Evolutionary conservation across 1,284 basidiomycete species (phyloP).

Genomic region (Ustilago crameri): DNA sequence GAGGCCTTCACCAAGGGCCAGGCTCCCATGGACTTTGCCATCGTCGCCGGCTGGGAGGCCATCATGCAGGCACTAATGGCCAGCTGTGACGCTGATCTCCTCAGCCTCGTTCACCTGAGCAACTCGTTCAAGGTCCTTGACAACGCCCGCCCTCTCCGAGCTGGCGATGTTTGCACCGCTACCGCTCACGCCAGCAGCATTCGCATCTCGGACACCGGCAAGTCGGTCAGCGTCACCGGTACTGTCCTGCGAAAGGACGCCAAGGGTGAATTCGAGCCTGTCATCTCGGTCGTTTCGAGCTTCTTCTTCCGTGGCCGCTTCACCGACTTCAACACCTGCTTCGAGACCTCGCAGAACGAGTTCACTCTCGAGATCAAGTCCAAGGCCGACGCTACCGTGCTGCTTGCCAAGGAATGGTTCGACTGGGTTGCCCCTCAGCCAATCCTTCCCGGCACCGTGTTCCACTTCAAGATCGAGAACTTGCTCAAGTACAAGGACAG

Average conservation of each 20-base stretch:
- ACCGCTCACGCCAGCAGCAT: slow-evolving; percentile 90
- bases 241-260: slow-evolving; percentile 53
- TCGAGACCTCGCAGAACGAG: slow-evolving; percentile 85
- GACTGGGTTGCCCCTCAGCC: slow-evolving; percentile 87
- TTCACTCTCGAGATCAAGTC: slow-evolving; percentile 82
- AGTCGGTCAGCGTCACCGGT: slow-evolving; percentile 69
- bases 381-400: slow-evolving; percentile 85
- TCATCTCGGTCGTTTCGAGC: slow-evolving; percentile 91
- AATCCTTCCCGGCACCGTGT: slow-evolving; percentile 77
- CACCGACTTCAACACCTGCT: slow-evolving; percentile 92
- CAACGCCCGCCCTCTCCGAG: slow-evolving; percentile 80
- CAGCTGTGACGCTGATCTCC: slow-evolving; percentile 70
- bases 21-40: slow-evolving; percentile 95
- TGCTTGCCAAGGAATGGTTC: slow-evolving; percentile 98
- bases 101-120: slow-evolving; percentile 94
- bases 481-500: slow-evolving; percentile 92
- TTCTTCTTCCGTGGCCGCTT: slow-evolving; percentile 98
- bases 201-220: slow-evolving; percentile 89
- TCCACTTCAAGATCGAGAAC: slow-evolving; percentile 89
- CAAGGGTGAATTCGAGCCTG: slow-evolving; percentile 81
- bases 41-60: slow-evolving; percentile 87
- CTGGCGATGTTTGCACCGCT: slow-evolving; percentile 88
- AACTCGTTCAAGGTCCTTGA: slow-evolving; percentile 93
- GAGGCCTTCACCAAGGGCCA: slow-evolving; percentile 80
- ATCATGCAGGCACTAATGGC: slow-evolving; percentile 66